A percentile compares a stretch with the other conserved stretches of the same genome.
These are phyloP conservation scores for Aethionema arabicum DNA, from an alignment of 345 rosid genomes.

Conservation along the genomic window DNA sequence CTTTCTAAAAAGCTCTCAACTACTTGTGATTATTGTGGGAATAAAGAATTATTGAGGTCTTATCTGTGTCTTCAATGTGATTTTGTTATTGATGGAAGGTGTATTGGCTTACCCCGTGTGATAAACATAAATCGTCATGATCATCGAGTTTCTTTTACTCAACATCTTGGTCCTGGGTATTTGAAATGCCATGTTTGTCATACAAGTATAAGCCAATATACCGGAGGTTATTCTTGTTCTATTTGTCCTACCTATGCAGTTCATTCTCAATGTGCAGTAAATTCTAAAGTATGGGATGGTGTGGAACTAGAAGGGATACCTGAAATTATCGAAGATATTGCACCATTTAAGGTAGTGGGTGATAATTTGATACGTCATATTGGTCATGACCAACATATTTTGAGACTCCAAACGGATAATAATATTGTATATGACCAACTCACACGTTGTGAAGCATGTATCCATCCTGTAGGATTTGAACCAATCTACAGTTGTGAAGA, in stretches of 20 bases:
- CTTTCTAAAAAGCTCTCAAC: neutral
- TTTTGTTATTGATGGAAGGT: neutral
- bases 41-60: neutral
- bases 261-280: neutral
- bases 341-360: slow-evolving; percentile 15
- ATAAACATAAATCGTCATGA: slow-evolving; percentile 13
- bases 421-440: neutral
- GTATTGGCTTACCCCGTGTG: slow-evolving; percentile 1
- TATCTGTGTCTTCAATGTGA: slow-evolving; percentile 6
- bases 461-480: neutral
- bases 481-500: neutral
- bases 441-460: slow-evolving; percentile 19
- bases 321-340: slow-evolving; percentile 5
- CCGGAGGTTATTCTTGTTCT: slow-evolving; percentile 8
- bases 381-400: slow-evolving; percentile 4
- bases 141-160: slow-evolving; percentile 14
- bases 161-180: neutral
- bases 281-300: neutral
- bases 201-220: neutral
- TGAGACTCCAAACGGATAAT: neutral
- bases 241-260: slow-evolving; percentile 13
- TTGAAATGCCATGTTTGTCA: slow-evolving; percentile 19
- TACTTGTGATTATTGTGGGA: slow-evolving; percentile 11
- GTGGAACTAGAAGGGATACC: slow-evolving; percentile 1
- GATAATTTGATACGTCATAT: slow-evolving; percentile 11